These are phyloP conservation scores for Aplosporella prunicola DNA, from an alignment of 2,329 filamentous ascomycete species.

Conservation along the genomic window DNA sequence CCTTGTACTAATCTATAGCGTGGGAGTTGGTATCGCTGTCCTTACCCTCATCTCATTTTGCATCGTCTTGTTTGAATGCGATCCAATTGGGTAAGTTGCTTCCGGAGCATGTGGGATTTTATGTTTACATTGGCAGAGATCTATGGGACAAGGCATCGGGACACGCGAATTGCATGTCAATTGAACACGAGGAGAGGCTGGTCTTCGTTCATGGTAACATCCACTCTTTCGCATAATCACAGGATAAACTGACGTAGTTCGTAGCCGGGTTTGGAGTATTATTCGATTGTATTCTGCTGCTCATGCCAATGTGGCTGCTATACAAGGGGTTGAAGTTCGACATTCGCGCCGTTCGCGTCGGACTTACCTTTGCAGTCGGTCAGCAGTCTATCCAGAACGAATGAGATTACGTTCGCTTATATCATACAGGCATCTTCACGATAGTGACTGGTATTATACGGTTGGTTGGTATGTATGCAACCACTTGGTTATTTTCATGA, in stretches of 20 bases:
- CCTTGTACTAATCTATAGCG: slow-evolving; percentile 1
- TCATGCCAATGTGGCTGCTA: slow-evolving; percentile 24
- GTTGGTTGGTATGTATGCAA: slow-evolving; percentile 20
- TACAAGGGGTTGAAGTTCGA: slow-evolving; percentile 29
- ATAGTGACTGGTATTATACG: slow-evolving; percentile 31
- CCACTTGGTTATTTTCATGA: too few relatives aligned
- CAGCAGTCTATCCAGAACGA: neutral
- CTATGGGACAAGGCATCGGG: slow-evolving; percentile 12
- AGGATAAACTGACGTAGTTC: neutral
- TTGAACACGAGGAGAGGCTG: neutral
- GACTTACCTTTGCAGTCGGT: slow-evolving; percentile 28
- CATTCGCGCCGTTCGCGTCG: slow-evolving; percentile 24
- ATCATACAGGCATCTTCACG: slow-evolving; percentile 23
- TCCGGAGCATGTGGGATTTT: neutral
- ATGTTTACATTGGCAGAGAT: neutral
- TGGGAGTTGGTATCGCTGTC: slow-evolving; percentile 1
- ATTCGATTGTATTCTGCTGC: slow-evolving; percentile 24
- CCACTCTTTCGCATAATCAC: slow-evolving; percentile 12
- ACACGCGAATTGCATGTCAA: slow-evolving; percentile 19
- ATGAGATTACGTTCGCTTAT: too few relatives aligned
- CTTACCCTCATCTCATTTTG: slow-evolving; percentile 5
- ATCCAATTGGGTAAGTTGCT: slow-evolving; percentile 6
- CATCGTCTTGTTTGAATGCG: slow-evolving; percentile 10
- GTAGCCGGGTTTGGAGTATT: slow-evolving; percentile 17
- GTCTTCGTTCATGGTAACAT: slow-evolving; percentile 4